Evolutionary conservation across 2,329 filamentous ascomycete species (phyloP), one percentile per base, ranked within the genome.

Genomic region (Berkeleyomyces rouxiae): DNA sequence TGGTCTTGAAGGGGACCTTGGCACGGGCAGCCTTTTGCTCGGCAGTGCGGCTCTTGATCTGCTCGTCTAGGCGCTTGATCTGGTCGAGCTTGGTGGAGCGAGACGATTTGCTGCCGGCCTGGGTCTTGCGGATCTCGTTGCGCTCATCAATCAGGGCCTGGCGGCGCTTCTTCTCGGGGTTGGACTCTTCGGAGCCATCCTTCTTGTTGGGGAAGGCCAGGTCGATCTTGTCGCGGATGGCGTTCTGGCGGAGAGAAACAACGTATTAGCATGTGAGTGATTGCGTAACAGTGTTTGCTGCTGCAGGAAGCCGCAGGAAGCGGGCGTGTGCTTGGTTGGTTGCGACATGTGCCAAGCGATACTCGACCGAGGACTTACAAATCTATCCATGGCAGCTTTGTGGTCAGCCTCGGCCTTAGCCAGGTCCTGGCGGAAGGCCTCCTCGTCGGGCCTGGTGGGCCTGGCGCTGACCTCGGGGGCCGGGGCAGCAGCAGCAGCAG

Each of bases 21-120:
- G 83, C 82, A 70, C 88, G 87, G 67, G 88, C 87, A 63, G 79
- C 81, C 82, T 96, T 97, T 73, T 95, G 88, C 76, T 96, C 90
- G 68, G 81, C 78, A 68, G 95, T 85, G 67, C 88, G 86, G 70
- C 85, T 84, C 77, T 92, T 92, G 70, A 99, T 79, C 72, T 90
- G 87, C 72, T 91, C 86, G 69, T 97, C 91, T 65, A 96, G 83
- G 68, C 86, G 85, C 82, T 93, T 95, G 77, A 96, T 88, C 77
- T 95, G 89, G 70, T 96, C 91, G 70, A 89, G 82, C 73, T 91
- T 85, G 71, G 81, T 80, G 69, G 80, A 82, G 63, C 91, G 87
- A 61, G 87, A 84, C 65, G 84, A 82, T 81, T 99, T 99, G 78
- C 89, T 88, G 65, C 83, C 86, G 68, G 86, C 85, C 77, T 97